phyloP scores from a whole-genome alignment of 192 early-diverging fungal species.

The Umbelopsis vinacea region DNA sequence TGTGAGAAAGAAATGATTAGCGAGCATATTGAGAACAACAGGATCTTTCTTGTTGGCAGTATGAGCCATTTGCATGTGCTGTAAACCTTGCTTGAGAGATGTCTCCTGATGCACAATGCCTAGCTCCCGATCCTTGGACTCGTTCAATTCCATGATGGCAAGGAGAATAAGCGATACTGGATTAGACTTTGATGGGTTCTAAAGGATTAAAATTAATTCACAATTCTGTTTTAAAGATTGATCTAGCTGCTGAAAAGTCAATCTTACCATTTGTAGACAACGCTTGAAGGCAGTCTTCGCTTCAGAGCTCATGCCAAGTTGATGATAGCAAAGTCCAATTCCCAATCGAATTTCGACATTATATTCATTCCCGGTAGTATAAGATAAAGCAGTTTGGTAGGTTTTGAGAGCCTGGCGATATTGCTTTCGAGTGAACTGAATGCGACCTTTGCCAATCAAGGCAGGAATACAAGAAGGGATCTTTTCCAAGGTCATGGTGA shows the following conservation, averaged over 20 bases:
- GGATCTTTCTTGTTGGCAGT: conserved; percentile 56
- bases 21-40: conserved; percentile 55
- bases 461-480: conserved; percentile 61
- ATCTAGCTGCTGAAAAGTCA: not conserved
- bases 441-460: conserved; percentile 65
- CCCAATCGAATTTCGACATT: conserved; percentile 75
- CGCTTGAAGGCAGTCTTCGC: conserved; percentile 76
- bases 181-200: conserved; percentile 60
- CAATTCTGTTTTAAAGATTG: too few relatives aligned
- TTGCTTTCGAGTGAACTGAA: conserved; percentile 61
- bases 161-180: conserved; percentile 74
- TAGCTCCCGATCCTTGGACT: conserved; percentile 52
- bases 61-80: conserved; percentile 56
- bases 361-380: conserved; percentile 49
- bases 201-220: not conserved
- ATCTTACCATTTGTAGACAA: conserved; percentile 64
- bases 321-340: conserved; percentile 87
- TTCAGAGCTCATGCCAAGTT: conserved; percentile 66
- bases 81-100: conserved; percentile 48
- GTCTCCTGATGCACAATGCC: conserved; percentile 46
- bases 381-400: conserved; percentile 79
- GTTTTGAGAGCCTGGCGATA: conserved; percentile 69
- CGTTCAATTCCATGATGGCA: conserved; percentile 82
- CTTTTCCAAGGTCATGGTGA: conserved; percentile 54
- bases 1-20: conserved; percentile 58